phyloP scores from a whole-genome alignment of 805 yeast genomes.

The Kodamaea lidongshanica region DNA sequence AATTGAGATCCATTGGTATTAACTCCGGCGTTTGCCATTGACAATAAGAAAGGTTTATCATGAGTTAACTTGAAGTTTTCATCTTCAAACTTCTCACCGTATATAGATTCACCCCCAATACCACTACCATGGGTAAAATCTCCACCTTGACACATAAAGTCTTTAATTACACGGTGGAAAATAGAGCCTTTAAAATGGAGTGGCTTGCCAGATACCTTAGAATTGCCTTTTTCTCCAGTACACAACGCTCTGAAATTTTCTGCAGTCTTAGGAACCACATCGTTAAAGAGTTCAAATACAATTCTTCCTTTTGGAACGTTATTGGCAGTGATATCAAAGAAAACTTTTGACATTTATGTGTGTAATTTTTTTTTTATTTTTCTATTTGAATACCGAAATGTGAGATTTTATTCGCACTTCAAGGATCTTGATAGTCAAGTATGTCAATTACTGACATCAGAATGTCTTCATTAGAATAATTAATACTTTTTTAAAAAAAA shows the following conservation, averaged over 20 bases:
- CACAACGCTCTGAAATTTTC: constrained; percentile 86
- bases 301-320: constrained; percentile 67
- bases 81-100: constrained; percentile 67
- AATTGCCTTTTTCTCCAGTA: constrained; percentile 75
- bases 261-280: constrained; percentile 79
- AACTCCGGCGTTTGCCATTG: constrained; percentile 97
- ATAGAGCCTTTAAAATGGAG: constrained; percentile 72
- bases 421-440: too few relatives aligned
- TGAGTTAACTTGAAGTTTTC: constrained; percentile 77
- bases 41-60: constrained; percentile 77
- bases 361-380: too few relatives aligned
- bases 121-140: constrained; percentile 49
- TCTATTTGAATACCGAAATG: too few relatives aligned
- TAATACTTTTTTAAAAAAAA: too few relatives aligned
- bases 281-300: constrained; percentile 66
- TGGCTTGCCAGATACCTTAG: constrained; percentile 54
- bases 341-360: constrained; percentile 57
- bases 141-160: constrained; percentile 93
- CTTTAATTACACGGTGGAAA: constrained; percentile 89
- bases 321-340: constrained; percentile 73
- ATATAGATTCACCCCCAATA: constrained; percentile 40
- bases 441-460: too few relatives aligned
- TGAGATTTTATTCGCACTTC: too few relatives aligned
- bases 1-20: constrained; percentile 95
- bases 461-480: too few relatives aligned